Conservation (phyloP, 1,139 yeast genomes). For the Geotrichum phurueaensis region DNA sequence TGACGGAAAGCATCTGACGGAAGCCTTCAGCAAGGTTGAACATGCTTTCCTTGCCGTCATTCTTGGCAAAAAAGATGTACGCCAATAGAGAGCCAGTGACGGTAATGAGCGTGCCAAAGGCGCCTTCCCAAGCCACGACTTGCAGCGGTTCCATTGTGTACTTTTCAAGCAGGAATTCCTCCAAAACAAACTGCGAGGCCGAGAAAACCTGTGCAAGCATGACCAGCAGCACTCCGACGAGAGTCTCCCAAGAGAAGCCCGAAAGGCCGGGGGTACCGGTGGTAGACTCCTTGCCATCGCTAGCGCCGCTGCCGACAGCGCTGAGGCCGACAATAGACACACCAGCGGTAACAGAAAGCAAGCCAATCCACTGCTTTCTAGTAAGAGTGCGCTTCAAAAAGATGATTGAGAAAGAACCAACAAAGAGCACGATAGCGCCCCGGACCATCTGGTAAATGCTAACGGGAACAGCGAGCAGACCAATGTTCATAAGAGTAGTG, state of each 20-base stretch:
- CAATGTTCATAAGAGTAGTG: slow-evolving; percentile 72
- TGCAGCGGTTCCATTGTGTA: slow-evolving; percentile 56
- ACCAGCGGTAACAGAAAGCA: slow-evolving; percentile 57
- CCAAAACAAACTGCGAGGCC: slow-evolving; percentile 73
- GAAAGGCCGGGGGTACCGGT: slow-evolving; percentile 17
- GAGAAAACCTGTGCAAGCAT: slow-evolving; percentile 59
- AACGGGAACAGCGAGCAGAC: slow-evolving; percentile 71
- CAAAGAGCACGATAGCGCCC: slow-evolving; percentile 72
- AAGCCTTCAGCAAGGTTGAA: slow-evolving; percentile 55
- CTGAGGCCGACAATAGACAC: slow-evolving; percentile 69
- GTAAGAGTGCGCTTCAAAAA: slow-evolving; percentile 54
- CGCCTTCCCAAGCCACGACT: slow-evolving; percentile 71
- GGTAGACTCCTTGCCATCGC: slow-evolving; percentile 41
- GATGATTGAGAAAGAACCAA: slow-evolving; percentile 62
- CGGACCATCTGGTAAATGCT: slow-evolving; percentile 81
- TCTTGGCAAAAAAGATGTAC: slow-evolving; percentile 41
- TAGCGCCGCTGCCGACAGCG: slow-evolving; percentile 51
- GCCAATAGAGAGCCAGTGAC: slow-evolving; percentile 41
- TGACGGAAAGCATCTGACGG: slow-evolving; percentile 42
- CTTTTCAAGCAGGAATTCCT: slow-evolving; percentile 58
- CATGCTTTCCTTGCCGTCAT: slow-evolving; percentile 42
- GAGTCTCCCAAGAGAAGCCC: slow-evolving; percentile 28
- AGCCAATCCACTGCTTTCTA: slow-evolving; percentile 62
- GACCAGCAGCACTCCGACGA: slow-evolving; percentile 55
- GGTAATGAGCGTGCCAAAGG: slow-evolving; percentile 53